A percentile compares a stretch with the other conserved stretches of the same genome.
Conservation (phyloP, 83 land plant genomes). For the Diphasiastrum complanatum region DNA sequence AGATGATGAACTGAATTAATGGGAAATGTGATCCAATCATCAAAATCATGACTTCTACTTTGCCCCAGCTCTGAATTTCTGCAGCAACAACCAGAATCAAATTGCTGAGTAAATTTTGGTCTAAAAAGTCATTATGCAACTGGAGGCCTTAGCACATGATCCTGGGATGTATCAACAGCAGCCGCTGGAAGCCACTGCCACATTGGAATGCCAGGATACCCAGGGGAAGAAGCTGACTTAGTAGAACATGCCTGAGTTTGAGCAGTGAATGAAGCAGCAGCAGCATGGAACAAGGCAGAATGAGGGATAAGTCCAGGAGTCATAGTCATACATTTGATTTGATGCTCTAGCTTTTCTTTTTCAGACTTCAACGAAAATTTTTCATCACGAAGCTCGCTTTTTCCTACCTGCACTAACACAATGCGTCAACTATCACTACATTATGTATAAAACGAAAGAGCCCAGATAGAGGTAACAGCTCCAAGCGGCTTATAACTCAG, state of each 20-base stretch:
- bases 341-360: constrained; percentile 62
- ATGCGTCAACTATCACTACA: background rate
- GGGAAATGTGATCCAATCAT: too few species aligned
- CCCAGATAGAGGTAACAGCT: background rate
- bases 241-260: constrained; percentile 27
- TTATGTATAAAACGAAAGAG: background rate
- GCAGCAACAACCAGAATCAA: too few species aligned
- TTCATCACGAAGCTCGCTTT: constrained; percentile 84
- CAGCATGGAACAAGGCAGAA: constrained; percentile 14
- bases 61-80: too few species aligned
- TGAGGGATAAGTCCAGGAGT: too few species aligned
- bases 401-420: constrained; percentile 46
- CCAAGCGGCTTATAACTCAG: background rate
- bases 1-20: too few species aligned
- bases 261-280: constrained; percentile 26
- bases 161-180: constrained; percentile 64
- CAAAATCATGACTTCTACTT: too few species aligned
- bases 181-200: constrained; percentile 76
- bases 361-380: constrained; percentile 62
- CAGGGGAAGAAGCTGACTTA: constrained; percentile 25
- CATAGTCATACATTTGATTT: too few species aligned
- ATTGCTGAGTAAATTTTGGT: too few species aligned
- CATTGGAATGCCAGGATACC: constrained; percentile 47
- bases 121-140: constrained; percentile 45
- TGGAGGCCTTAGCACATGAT: constrained; percentile 52